Evolutionary conservation across 306 rosid genomes (phyloP).

Genomic region (Begonia loranthoides): DNA sequence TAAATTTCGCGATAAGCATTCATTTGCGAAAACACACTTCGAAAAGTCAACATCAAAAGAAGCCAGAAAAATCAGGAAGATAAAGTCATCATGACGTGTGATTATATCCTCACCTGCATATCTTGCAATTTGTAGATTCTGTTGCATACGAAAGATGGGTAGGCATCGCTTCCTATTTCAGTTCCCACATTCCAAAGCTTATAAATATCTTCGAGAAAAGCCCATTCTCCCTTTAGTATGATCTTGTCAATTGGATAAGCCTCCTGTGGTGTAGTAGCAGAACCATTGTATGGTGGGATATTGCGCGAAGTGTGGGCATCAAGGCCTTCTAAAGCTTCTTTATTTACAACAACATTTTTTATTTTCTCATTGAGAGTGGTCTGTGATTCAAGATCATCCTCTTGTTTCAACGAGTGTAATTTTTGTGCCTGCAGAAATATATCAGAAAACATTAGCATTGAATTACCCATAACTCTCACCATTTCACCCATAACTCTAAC

Average conservation of each 20-base stretch:
- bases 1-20: too few relatives aligned
- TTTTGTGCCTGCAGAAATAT: slow-evolving; percentile 34
- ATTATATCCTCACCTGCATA: slow-evolving; percentile 38
- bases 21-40: too few relatives aligned
- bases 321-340: slow-evolving; percentile 39
- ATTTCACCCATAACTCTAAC: too few relatives aligned
- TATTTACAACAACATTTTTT: slow-evolving; percentile 36
- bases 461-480: too few relatives aligned
- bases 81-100: too few relatives aligned
- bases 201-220: slow-evolving; percentile 51
- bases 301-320: slow-evolving; percentile 35
- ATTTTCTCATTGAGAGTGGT: slow-evolving; percentile 38
- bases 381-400: slow-evolving; percentile 34
- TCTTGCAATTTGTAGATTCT: slow-evolving; percentile 34
- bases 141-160: slow-evolving; percentile 51
- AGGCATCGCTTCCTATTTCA: slow-evolving; percentile 25
- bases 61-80: too few relatives aligned
- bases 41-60: too few relatives aligned
- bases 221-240: slow-evolving; percentile 62
- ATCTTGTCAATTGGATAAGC: slow-evolving; percentile 72
- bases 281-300: slow-evolving; percentile 54
- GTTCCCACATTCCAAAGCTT: slow-evolving; percentile 16
- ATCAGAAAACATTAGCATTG: too few relatives aligned
- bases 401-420: slow-evolving; percentile 26
- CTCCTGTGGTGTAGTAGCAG: slow-evolving; percentile 59